Conservation (phyloP, 257 asterid genomes). For the Scutellaria galericulata region DNA sequence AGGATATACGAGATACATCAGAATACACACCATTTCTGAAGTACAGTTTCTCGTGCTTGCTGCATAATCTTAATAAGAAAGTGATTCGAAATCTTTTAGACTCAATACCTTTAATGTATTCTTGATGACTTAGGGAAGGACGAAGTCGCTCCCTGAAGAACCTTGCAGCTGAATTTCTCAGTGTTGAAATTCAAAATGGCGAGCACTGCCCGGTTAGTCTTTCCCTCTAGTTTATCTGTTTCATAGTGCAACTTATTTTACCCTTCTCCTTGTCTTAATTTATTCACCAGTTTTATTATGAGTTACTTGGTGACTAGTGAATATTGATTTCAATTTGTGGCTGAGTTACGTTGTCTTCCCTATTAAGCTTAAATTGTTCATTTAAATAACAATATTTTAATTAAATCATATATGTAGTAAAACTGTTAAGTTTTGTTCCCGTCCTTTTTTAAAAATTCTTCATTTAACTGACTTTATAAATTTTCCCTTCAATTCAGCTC, state of each 20-base stretch:
- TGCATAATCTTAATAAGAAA: constrained; percentile 28
- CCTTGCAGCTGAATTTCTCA: constrained; percentile 73
- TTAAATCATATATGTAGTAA: background rate
- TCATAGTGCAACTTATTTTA: background rate
- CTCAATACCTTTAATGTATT: constrained; percentile 23
- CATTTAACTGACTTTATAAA: background rate
- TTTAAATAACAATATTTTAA: background rate
- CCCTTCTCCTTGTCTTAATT: background rate
- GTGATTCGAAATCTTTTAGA: constrained; percentile 18
- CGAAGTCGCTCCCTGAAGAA: constrained; percentile 78
- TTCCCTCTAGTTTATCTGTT: constrained; percentile 24
- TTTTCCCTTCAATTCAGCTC: background rate
- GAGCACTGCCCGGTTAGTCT: constrained; percentile 90
- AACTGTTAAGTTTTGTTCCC: background rate
- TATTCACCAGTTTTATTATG: constrained; percentile 20
- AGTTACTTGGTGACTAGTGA: constrained; percentile 5
- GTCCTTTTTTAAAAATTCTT: background rate
- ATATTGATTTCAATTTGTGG: background rate
- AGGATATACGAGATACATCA: constrained; percentile 88
- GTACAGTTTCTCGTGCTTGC: constrained; percentile 46
- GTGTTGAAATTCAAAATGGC: constrained; percentile 86
- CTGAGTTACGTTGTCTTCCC: background rate
- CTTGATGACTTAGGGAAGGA: constrained; percentile 75
- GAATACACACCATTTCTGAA: constrained; percentile 71
- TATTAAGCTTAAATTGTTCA: background rate